Percentiles rank a stretch among this genome's conserved stretches.
phyloP scores from a whole-genome alignment of 495 filamentous ascomycete genomes.

The Xanthoparmelia taractica region DNA sequence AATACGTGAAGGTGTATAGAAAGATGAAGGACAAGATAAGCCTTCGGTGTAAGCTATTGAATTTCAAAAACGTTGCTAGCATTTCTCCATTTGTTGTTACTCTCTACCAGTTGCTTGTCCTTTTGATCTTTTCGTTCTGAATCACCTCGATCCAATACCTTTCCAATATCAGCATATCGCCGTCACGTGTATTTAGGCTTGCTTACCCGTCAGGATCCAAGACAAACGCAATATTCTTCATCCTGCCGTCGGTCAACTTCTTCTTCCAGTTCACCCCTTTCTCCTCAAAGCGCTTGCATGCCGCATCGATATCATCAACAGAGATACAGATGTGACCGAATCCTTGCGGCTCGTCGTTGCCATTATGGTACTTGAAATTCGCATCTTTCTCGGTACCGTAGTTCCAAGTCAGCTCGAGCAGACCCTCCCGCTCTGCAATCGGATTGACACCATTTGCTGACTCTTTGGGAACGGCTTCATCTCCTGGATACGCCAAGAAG shows the following conservation, averaged over 20 bases:
- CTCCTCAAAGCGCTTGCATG: conserved; percentile 77
- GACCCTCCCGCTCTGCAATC: conserved; percentile 64
- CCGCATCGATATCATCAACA: conserved; percentile 82
- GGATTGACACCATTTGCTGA: conserved; percentile 45
- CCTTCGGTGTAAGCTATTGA: too few relatives aligned
- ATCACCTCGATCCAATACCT: conserved; percentile 50
- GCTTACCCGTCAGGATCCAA: conserved; percentile 82
- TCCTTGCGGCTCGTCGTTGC: conserved; percentile 84
- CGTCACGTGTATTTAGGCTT: not conserved
- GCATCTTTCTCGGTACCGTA: conserved; percentile 91
- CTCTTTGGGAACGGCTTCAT: conserved; percentile 40
- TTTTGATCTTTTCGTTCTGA: conserved; percentile 55
- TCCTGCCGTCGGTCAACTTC: conserved; percentile 79
- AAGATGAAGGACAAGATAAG: too few relatives aligned
- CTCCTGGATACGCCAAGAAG: conserved; percentile 73
- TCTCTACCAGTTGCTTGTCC: conserved; percentile 38
- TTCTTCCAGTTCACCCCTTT: conserved; percentile 88
- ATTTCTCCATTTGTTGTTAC: too few relatives aligned
- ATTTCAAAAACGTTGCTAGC: too few relatives aligned
- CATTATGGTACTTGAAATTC: conserved; percentile 80
- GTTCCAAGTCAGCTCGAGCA: conserved; percentile 93
- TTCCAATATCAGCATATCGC: conserved; percentile 63
- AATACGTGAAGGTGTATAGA: too few relatives aligned
- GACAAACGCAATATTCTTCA: conserved; percentile 93
- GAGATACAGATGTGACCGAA: conserved; percentile 89